Base-by-base conservation (phyloP, 768 basidiomycete genomes). In the Tylopilus vinaceipallidus region DNA sequence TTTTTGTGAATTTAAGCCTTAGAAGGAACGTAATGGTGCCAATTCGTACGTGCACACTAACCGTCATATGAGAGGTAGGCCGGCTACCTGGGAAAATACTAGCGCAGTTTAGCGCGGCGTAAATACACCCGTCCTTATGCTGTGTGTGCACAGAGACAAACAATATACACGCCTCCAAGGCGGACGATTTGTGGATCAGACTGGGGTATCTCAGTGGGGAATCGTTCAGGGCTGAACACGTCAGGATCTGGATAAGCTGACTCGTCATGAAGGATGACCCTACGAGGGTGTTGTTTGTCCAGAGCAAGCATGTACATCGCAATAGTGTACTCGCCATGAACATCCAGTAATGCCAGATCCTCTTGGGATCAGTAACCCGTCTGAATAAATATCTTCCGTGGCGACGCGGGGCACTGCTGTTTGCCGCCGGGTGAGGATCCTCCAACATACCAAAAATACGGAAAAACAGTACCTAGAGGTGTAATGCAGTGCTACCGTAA, bases 261-360 rank as follows among this genome's bases (percentile, higher is more conserved):
- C 3, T 73, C 72, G 58, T 84, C 75, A 42, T 77, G 76, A 1
- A 79, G 63, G 63, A 84, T 76, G n/a, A 63, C 66, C 81, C 82
- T 82, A n/a, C n/a, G n/a, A 0, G 24, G n/a, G 34, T 10, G 14
- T n/a, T 10, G 3, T 12, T 14, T 14, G 32, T 33, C 32, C 6
- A 6, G 32, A 16, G 17, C 19, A 23, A n/a, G 27, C 13, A 11
- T 63, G 49, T 12, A 34, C 7, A n/a, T 17, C 2, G 16, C 24
- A 23, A n/a, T 19, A 7, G 10, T 63, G 6, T 12, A 63, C 72
- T 41, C 47, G 58, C 60, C 62, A 64, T 1, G 30, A 23, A 12
- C 68, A 58, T 20, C 60, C 56, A 9, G 59, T 47, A 3, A 66
- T 46, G 9, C 26, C 12, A 2, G 57, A 54, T 42, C 64, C 66